Base-by-base conservation (phyloP, 257 asterid species). In the Solanum raphanifolium region DNA sequence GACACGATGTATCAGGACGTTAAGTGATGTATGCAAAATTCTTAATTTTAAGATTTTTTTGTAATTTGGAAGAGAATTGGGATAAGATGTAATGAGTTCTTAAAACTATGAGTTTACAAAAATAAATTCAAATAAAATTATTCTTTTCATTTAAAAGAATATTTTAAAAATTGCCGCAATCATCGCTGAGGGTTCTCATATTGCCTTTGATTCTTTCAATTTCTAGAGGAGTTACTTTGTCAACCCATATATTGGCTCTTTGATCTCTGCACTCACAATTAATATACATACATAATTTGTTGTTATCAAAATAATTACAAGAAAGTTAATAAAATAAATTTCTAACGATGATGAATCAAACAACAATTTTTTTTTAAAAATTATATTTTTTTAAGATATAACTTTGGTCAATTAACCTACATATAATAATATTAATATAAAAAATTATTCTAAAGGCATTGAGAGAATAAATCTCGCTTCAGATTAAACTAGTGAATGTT, bases 101-200 rank as follows among this genome's bases (percentile, higher is more conserved):
- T 48, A 48, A 15, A 43, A 43, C 7, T 5, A 48, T 48, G 8
- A 48, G n/a, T 48, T 48, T 48, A 48, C 3, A 55, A 52, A 41
- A 86, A 78, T 31, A 29, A 55, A 23, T 31, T n/a, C 73, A 52
- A 78, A 43, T 43, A 41, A 72, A 76, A 41, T 78, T 32, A 41
- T 39, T 78, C 38, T 78, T 60, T 78, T 38, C 18, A 41, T 78
- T 32, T 32, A 32, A 16, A 48, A 48, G 1, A 43, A 75, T 58
- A 35, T 4, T 4, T 34, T 18, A 21, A 72, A 72, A 87, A 81
- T 88, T 31, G 93, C 93, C 94, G 96, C 95, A 93, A 92, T 93
- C 92, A 92, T 91, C 96, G 98, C 93, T 18, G 91, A 52, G 91
- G 35, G 89, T 94, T 89, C 91, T 84, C 84, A 52, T 75, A 43